Percentiles rank a stretch among this genome's conserved stretches.
Evolutionary conservation across 768 basidiomycete genomes (phyloP).

Genomic region (Rhodotorula sphaerocarpa): DNA sequence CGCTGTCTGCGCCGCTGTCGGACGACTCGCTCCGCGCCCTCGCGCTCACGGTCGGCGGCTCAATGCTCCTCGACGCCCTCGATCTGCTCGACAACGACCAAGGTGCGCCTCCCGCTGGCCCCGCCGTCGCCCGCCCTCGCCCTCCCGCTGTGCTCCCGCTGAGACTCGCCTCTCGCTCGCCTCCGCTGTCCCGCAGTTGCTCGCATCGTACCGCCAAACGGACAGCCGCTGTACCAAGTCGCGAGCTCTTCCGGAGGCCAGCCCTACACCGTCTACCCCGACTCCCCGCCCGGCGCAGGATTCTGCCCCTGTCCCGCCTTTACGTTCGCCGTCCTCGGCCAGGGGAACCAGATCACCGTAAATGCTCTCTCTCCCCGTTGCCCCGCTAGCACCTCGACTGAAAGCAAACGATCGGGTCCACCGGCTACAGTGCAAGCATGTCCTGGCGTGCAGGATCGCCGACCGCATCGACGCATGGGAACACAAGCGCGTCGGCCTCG

Average conservation of each 20-base stretch:
- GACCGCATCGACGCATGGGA: slow-evolving; percentile 10
- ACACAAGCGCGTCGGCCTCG: slow-evolving; percentile 7
- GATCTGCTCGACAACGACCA: slow-evolving; percentile 24
- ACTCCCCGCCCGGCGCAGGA: slow-evolving; percentile 2
- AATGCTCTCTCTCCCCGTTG: neutral
- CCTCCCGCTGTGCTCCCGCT: neutral
- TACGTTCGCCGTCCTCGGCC: neutral
- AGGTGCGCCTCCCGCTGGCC: slow-evolving; percentile 2
- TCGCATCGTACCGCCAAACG: slow-evolving; percentile 9
- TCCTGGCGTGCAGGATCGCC: slow-evolving; percentile 20
- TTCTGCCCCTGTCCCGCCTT: slow-evolving; percentile 31
- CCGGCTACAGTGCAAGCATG: slow-evolving; percentile 26
- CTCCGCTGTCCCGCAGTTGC: slow-evolving; percentile 2
- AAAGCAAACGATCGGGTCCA: neutral
- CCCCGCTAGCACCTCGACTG: neutral
- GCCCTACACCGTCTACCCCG: slow-evolving; percentile 18
- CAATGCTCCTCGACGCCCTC: slow-evolving; percentile 14
- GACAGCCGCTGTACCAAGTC: slow-evolving; percentile 17
- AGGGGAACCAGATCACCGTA: slow-evolving; percentile 4
- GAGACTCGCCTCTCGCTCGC: neutral
- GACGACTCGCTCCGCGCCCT: slow-evolving; percentile 10
- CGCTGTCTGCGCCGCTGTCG: slow-evolving; percentile 2
- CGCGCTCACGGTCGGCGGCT: slow-evolving; percentile 6
- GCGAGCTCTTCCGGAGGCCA: neutral
- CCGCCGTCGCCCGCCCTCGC: no score